Base-by-base conservation (phyloP, 1,139 yeast genomes). In the Suhomyces coccinellae region DNA sequence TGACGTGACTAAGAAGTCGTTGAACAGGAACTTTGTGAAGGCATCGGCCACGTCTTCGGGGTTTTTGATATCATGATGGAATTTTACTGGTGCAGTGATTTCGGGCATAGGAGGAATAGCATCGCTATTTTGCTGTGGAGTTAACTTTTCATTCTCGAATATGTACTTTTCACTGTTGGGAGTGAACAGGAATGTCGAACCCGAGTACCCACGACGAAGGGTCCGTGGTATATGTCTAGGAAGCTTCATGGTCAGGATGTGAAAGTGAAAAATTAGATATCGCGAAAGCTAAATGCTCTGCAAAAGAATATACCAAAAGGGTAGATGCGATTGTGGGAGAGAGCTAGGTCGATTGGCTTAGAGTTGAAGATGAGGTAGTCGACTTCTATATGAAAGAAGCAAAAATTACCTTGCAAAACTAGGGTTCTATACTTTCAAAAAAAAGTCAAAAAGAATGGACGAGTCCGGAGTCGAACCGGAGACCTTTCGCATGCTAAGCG, bases 401-500 rank as follows among this genome's bases (percentile, higher is more conserved):
- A 20, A 20, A 20, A 20, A 20, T 20, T 20, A 20, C 2, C 8
- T 4, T 4, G 2, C 5, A 20, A 5, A 9, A 20, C 24, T 20
- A 20, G 8, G 24, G 8, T n/a, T n/a, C n/a, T n/a, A n/a, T n/a
- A n/a, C n/a, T n/a, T n/a, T n/a, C n/a, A n/a, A n/a, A n/a, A n/a
- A n/a, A 11, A 26, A 26, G 8, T 3, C 7, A 20, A 31, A 67
- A 66, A 54, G 36, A 58, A 56, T 83, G 87, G 88, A 83, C 87
- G 87, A 83, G 88, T 81, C 84, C 83, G 87, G 88, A 83, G 77
- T 83, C 85, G 89, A 83, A 83, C 89, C 87, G 82, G 83, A 80
- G 88, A 83, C 88, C 89, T 83, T 80, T 81, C 85, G 81, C 88
- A 82, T 83, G 89, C 89, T 80, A 83, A 82, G 88, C 82, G 85